Base-by-base conservation (phyloP, 2,329 filamentous ascomycete genomes). In the Ophiostoma ulmi region DNA sequence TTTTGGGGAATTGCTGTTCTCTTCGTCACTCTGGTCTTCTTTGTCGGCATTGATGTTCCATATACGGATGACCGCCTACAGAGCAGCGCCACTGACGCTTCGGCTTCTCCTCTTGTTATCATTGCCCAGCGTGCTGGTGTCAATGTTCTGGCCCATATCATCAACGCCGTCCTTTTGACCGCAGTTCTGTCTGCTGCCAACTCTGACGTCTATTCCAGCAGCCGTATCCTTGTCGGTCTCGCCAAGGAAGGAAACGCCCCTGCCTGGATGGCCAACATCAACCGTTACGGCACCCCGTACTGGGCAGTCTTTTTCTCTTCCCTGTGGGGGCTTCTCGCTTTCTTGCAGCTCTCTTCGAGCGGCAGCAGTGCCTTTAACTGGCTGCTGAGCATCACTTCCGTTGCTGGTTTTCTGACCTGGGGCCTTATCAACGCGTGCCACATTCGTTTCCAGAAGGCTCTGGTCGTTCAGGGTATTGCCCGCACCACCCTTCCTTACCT, bases 1-100 rank as follows among this genome's bases (percentile, higher is more conserved):
- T 89, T 91, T 77, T 88, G 85, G 79, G 88, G 89, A 26, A 91
- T 91, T 75, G 78, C 89, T 72, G 82, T 90, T 78, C 91, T 91
- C 80, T 91, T 91, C 79, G 82, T 89, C 70, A 77, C 88, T 39
- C 87, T 85, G 5, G 87, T 91, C 20, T 80, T 91, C 66, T 83
- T 91, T 58, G 80, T 91, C 5, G 89, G 89, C 71, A 90, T 90
- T 81, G 81, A 89, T 13, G 86, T 91, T 1, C 87, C 88, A 0
- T 90, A 89, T 80, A 81, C 90, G 78, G 78, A 79, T 68, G 63
- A 73, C 0, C 26, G 74, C 13, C 79, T 86, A 14, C 52, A 79
- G 11, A 84, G 84, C 66, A 77, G 79, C 2, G 72, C 70, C 48
- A 80, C 79, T 71, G 74, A 79, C 1, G 79, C 79, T 68, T 84